Base-by-base conservation (phyloP, 345 rosid species). In the Euphorbia peplus region DNA sequence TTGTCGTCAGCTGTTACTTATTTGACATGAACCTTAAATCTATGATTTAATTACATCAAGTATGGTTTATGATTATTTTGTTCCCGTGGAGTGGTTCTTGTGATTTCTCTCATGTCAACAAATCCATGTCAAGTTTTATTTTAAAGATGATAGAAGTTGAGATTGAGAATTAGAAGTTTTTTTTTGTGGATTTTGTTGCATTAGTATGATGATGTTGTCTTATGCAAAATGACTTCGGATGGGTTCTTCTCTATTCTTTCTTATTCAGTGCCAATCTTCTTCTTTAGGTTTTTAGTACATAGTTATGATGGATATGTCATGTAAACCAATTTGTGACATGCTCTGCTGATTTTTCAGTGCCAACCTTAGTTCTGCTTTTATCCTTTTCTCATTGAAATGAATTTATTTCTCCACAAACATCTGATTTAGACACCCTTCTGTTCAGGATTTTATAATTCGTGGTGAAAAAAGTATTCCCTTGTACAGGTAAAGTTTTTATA, bases 381-480 rank as follows among this genome's bases (percentile, higher is more conserved):
- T 37, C 39, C 35, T 57, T n/a, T 16, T 41, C 60, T 63, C 53
- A 15, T 19, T 39, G 15, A 21, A 54, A 8, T 48, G 35, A 22
- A 32, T 60, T 32, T 41, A 13, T 42, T 51, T 24, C 25, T 32
- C 7, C 14, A n/a, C 41, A 41, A 28, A 66, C 58, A 48, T 50
- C 59, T 71, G 32, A 64, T 77, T 65, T 9, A 64, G 44, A 24
- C 8, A 46, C 46, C 1, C 1, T 35, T 57, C 14, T 70, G 0
- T 19, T 5, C 88, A 95, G 97, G 99, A 95, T 82, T 64, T 78
- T 67, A 95, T 95, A 66, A 72, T 91, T 76, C 99, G 95, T 6
- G 96, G 98, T 64, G 90, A 84, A 46, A 91, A 88, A 87, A 82
- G 79, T 67, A 81, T 95, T 69, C 99, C 93, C 16, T 79, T 95